Conservation (phyloP, 2,329 filamentous ascomycete genomes). For the Monosporascus sp. region DNA sequence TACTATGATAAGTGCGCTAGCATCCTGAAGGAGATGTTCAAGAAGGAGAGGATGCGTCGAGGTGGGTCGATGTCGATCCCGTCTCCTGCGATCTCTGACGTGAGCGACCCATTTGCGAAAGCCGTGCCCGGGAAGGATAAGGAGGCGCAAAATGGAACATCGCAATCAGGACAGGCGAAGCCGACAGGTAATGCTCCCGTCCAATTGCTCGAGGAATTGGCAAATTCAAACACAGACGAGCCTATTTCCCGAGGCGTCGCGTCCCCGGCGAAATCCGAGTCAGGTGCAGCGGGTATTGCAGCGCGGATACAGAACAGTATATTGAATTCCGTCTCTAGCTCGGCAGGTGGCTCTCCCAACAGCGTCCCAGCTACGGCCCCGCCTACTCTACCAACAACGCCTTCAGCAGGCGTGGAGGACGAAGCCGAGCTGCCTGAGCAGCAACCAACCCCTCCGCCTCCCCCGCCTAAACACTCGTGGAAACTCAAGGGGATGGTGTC, state of each 20-base stretch:
- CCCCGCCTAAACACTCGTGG: constrained; percentile 86
- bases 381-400: constrained; percentile 33
- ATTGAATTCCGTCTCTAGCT: constrained; percentile 27
- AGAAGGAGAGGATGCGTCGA: constrained; percentile 68
- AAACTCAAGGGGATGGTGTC: constrained; percentile 97
- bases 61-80: constrained; percentile 54
- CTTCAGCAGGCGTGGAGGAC: constrained; percentile 26
- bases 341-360: constrained; percentile 25
- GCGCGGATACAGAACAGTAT: constrained; percentile 32
- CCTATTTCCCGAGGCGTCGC: constrained; percentile 5
- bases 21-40: constrained; percentile 84
- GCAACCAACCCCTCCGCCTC: constrained; percentile 55
- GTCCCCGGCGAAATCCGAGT: constrained; percentile 19
- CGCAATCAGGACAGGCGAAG: constrained; percentile 15
- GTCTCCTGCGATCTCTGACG: constrained; percentile 42
- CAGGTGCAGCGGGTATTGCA: constrained; percentile 16
- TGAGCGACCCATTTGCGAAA: constrained; percentile 27
- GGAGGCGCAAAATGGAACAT: constrained; percentile 25
- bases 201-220: constrained; percentile 14
- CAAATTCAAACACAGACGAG: constrained; percentile 18
- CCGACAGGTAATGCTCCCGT: constrained; percentile 6
- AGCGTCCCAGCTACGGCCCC: constrained; percentile 34
- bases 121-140: constrained; percentile 33
- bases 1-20: constrained; percentile 91
- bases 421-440: constrained; percentile 24